Evolutionary conservation across 306 rosid species (phyloP).

Genomic region (Sicyos baderoa): DNA sequence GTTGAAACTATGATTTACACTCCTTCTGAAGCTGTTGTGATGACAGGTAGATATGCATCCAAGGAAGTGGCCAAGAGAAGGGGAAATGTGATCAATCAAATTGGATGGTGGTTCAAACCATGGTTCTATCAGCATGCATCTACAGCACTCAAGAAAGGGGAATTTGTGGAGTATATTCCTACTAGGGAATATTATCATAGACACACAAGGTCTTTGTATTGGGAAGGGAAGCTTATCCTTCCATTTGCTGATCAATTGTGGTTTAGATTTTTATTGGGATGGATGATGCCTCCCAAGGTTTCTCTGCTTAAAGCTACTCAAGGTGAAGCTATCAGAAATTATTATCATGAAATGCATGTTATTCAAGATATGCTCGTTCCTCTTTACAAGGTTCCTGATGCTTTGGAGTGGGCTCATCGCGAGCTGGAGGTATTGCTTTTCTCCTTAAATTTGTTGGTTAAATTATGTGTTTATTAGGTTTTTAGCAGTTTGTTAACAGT

Average conservation of each 20-base stretch:
- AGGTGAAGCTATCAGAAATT: conserved; percentile 93
- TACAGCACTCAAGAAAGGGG: conserved; percentile 71
- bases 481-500: too few relatives aligned
- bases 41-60: conserved; percentile 83
- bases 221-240: conserved; percentile 99
- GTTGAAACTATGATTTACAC: conserved; percentile 86
- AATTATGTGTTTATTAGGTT: not conserved
- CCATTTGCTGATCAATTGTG: conserved; percentile 92
- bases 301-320: conserved; percentile 97
- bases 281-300: conserved; percentile 99
- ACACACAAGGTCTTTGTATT: conserved; percentile 85
- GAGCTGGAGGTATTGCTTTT: conserved; percentile 78
- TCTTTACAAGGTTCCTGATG: conserved; percentile 85
- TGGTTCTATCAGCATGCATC: conserved; percentile 96
- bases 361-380: conserved; percentile 98
- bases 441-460: not conserved
- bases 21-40: conserved; percentile 68
- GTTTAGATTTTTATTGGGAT: conserved; percentile 83
- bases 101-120: conserved; percentile 96
- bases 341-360: conserved; percentile 92
- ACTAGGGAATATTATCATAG: conserved; percentile 95
- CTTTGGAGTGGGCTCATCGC: conserved; percentile 81
- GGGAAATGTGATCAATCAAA: conserved; percentile 68
- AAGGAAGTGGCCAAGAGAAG: conserved; percentile 85
- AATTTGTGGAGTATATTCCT: conserved; percentile 83